Conservation (phyloP, 2,329 filamentous ascomycete species). For the Verticillium dahliae region DNA sequence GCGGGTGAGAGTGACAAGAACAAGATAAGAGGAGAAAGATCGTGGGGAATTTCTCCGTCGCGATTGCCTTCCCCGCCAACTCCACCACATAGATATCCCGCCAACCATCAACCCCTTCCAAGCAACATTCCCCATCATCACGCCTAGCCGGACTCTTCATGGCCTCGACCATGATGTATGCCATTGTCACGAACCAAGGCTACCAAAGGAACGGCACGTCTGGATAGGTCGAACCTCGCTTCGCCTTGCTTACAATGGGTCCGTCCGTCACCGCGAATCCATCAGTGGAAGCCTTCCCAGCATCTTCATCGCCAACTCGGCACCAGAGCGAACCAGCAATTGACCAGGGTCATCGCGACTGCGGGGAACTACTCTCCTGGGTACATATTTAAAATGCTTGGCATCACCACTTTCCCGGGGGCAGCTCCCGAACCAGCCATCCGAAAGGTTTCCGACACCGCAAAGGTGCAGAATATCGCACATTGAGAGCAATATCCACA, state of each 20-base stretch:
- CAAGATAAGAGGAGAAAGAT: not conserved
- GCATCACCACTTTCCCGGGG: not conserved
- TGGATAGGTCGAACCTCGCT: not conserved
- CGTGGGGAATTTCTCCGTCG: not conserved
- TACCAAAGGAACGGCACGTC: not conserved
- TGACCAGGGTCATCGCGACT: not conserved
- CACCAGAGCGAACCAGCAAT: not conserved
- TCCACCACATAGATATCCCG: slow-evolving; percentile 1
- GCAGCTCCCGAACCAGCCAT: not conserved
- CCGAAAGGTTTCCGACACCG: not conserved
- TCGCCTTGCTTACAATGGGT: not conserved
- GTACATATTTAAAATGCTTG: not conserved
- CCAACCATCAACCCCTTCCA: not conserved
- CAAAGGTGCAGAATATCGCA: too few species aligned
- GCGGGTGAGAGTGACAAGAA: not conserved
- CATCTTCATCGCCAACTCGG: too few species aligned
- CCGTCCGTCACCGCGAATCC: too few species aligned
- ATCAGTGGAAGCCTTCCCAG: too few species aligned
- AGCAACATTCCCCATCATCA: not conserved
- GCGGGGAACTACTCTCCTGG: not conserved
- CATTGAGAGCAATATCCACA: not conserved
- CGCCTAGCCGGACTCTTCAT: not conserved
- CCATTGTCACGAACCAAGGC: not conserved
- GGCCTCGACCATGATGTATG: not conserved
- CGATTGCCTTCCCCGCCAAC: not conserved